Conservation (phyloP, 2,329 filamentous ascomycete species). For the Exophiala aquamarina region DNA sequence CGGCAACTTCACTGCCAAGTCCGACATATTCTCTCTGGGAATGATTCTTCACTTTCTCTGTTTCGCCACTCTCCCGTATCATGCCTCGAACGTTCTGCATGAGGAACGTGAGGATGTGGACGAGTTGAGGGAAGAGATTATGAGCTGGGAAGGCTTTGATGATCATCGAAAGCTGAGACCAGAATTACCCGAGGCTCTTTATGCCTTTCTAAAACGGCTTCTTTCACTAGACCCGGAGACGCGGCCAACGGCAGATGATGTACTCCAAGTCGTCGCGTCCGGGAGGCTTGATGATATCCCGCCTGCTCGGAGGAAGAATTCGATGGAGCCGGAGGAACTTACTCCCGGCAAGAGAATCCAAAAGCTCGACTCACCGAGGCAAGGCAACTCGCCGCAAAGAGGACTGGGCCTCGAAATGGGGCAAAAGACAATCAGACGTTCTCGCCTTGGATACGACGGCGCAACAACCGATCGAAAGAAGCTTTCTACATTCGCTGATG, state of each 20-base stretch:
- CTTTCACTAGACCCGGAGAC: conserved; percentile 74
- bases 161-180: conserved; percentile 71
- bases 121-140: conserved; percentile 79
- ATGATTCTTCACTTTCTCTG: conserved; percentile 99
- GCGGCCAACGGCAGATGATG: conserved; percentile 81
- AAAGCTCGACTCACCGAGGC: conserved; percentile 23
- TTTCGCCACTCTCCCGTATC: conserved; percentile 85
- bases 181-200: conserved; percentile 83
- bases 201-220: conserved; percentile 77
- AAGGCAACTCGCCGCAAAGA: conserved; percentile 18
- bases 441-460: neutral
- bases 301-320: conserved; percentile 14
- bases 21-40: conserved; percentile 94
- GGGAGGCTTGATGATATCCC: conserved; percentile 42
- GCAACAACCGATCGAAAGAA: neutral
- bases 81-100: conserved; percentile 76
- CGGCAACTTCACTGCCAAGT: conserved; percentile 94
- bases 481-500: conserved; percentile 2
- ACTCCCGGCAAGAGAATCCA: conserved; percentile 24
- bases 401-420: neutral
- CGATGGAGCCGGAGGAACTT: conserved; percentile 26
- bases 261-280: conserved; percentile 73
- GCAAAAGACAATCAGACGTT: conserved; percentile 12
- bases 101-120: conserved; percentile 94
- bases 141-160: conserved; percentile 81